Evolutionary conservation across 108 stramenopile genomes (phyloP).

Genomic region (Pseudonitzschia multiseries): DNA sequence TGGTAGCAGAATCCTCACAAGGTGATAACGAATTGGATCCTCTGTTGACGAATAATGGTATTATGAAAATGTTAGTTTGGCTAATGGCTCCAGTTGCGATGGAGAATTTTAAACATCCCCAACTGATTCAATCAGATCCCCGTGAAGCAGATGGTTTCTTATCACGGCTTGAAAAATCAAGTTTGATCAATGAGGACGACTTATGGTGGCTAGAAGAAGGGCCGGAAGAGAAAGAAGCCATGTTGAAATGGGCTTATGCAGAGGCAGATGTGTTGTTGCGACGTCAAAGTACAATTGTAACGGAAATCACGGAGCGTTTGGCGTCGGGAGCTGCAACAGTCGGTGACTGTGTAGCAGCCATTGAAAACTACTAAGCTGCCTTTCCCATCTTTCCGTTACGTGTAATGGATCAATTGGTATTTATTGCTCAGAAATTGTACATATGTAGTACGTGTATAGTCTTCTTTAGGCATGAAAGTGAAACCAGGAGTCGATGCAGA

Average conservation of each 20-base stretch:
- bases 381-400: background rate
- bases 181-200: conserved; percentile 28
- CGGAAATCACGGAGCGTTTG: conserved; percentile 69
- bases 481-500: too few species aligned
- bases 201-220: conserved; percentile 36
- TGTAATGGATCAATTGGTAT: background rate
- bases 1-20: conserved; percentile 42
- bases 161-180: conserved; percentile 53
- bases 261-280: conserved; percentile 78
- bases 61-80: conserved; percentile 89
- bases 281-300: conserved; percentile 54
- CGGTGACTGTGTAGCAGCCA: conserved; percentile 85
- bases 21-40: conserved; percentile 46
- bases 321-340: conserved; percentile 82
- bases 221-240: conserved; percentile 48
- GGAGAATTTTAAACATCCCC: conserved; percentile 79
- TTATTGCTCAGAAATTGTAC: background rate
- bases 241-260: conserved; percentile 80
- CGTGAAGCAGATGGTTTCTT: conserved; percentile 83
- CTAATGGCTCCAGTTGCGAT: conserved; percentile 91
- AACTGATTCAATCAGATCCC: conserved; percentile 87
- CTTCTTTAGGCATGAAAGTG: too few species aligned
- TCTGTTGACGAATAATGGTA: conserved; percentile 71
- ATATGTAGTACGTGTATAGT: too few species aligned
- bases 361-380: conserved; percentile 53